A percentile compares a stretch with the other conserved stretches of the same genome.
Conservation (phyloP, 352 stramenopile genomes). For the Globisporangium takayamanum region DNA sequence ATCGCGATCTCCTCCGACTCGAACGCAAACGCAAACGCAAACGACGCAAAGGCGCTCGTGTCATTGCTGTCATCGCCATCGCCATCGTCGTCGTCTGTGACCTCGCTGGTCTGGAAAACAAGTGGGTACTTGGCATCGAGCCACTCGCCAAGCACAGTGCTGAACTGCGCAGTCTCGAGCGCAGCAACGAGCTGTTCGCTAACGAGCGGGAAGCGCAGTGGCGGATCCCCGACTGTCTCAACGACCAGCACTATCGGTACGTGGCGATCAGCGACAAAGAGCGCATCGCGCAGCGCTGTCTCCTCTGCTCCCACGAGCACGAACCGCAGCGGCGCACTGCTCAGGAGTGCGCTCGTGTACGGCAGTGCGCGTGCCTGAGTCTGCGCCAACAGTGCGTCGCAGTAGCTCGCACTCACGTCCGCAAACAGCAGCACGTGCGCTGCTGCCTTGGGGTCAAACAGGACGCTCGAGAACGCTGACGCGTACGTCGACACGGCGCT, state of each 20-base stretch:
- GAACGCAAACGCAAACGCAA: not conserved
- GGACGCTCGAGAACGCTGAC: slow-evolving; percentile 14
- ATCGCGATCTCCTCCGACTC: not conserved
- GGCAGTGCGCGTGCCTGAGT: slow-evolving; percentile 10
- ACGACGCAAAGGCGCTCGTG: not conserved
- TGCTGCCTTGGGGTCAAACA: slow-evolving; percentile 19
- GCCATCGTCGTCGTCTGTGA: not conserved
- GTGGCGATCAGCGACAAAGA: slow-evolving; percentile 22
- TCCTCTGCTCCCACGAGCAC: slow-evolving; percentile 21
- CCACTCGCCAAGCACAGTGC: slow-evolving; percentile 2
- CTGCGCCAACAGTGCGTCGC: slow-evolving; percentile 10
- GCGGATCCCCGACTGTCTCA: slow-evolving; percentile 12
- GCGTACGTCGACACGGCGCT: slow-evolving; percentile 26
- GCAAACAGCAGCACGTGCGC: slow-evolving; percentile 39
- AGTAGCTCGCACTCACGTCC: slow-evolving; percentile 12
- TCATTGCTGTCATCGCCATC: not conserved
- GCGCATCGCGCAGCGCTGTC: slow-evolving; percentile 17
- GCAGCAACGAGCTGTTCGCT: slow-evolving; percentile 7
- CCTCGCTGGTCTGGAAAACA: slow-evolving; percentile 1
- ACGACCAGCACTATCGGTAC: slow-evolving; percentile 24
- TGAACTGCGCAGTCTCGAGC: slow-evolving; percentile 7
- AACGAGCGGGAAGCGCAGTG: slow-evolving; percentile 11
- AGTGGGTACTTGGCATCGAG: slow-evolving; percentile 2
- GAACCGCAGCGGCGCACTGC: slow-evolving; percentile 21
- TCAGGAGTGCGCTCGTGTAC: slow-evolving; percentile 7